phyloP scores from a whole-genome alignment of 1,139 yeast genomes.

The Nakaseomyces kungkrabaensis region DNA sequence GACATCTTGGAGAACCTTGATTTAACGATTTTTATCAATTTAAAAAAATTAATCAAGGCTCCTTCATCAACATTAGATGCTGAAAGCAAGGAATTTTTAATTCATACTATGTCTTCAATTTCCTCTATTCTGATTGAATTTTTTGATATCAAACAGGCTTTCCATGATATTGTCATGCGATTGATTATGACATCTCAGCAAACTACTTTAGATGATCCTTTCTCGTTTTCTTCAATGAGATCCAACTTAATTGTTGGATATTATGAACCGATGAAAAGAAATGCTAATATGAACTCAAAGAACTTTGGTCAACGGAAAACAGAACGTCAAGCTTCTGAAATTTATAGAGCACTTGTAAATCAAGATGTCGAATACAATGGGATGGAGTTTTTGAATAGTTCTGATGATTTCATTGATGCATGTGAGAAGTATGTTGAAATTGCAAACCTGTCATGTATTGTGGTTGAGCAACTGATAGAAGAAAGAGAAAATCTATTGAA shows the following conservation, averaged over 20 bases:
- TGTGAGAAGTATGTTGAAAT: slow-evolving; percentile 40
- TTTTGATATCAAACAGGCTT: slow-evolving; percentile 60
- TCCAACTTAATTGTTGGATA: slow-evolving; percentile 35
- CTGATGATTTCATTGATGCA: slow-evolving; percentile 11
- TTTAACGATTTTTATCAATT: slow-evolving; percentile 21
- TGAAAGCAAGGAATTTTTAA: slow-evolving; percentile 26
- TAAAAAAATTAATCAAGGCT: slow-evolving; percentile 10
- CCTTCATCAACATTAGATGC: slow-evolving; percentile 14
- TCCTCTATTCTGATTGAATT: slow-evolving; percentile 52
- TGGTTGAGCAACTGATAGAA: slow-evolving; percentile 51
- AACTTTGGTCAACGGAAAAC: slow-evolving; percentile 9
- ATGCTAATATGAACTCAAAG: slow-evolving; percentile 5
- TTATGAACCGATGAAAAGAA: slow-evolving; percentile 32
- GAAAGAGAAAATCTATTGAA: slow-evolving; percentile 62
- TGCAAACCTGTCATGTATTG: slow-evolving; percentile 35
- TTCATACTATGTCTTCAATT: slow-evolving; percentile 23
- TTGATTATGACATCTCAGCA: slow-evolving; percentile 62
- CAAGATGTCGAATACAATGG: slow-evolving; percentile 40
- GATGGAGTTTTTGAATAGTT: slow-evolving; percentile 42
- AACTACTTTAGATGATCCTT: slow-evolving; percentile 63
- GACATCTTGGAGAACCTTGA: slow-evolving; percentile 23
- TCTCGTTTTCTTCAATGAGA: slow-evolving; percentile 53
- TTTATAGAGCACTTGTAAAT: slow-evolving; percentile 38
- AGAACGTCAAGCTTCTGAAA: slow-evolving; percentile 42
- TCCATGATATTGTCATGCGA: slow-evolving; percentile 54